Base-by-base conservation (phyloP, 164 flowering plant genomes). In the Akebia trifoliata region DNA sequence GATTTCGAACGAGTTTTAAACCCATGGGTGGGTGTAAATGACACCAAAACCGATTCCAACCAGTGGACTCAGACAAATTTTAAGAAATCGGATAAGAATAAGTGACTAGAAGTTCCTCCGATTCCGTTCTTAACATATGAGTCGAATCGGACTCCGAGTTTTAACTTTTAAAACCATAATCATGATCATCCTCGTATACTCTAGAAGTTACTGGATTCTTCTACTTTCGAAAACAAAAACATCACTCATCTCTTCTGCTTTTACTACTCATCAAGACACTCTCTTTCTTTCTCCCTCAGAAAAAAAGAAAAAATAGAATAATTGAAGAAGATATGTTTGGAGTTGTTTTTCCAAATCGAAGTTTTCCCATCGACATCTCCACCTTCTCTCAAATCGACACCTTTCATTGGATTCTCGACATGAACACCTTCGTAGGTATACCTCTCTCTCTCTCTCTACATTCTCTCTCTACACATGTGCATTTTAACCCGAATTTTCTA, bases 371-470 rank as follows among this genome's bases (percentile, higher is more conserved):
- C 54, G 95, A 92, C 74, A 82, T 90, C 51, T 82, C 95, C 42
- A 74, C 84, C 59, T 93, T 93, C 81, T 36, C 96, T 55, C 99
- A 90, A 68, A 87, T 93, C 77, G 99, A 93, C 68, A 79, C 96
- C 54, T 65, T 76, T 71, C 96, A 93, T 52, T 93, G 97, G 97
- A 49, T 90, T 48, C 97, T 93, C 67, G 99, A 93, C 81, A 86
- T 90, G 96, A 86, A 83, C 76, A 71, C 76, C 43, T 84, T 90
- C 69, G 96, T 87, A 17, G 96, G 94, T 76, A 73, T 47, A 54
- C 18, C 15, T 53, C 8, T 50, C 31, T 20, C 8, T 18, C 30
- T 3, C 12, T n/a, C 32, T 39, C 31, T 56, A 37, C 47, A 9
- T 2, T 34, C 22, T 21, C 25, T 10, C n/a, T 54, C 8, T 8